Evolutionary conservation across 2,329 filamentous ascomycete species (phyloP).

Genomic region (Orbilia ellipsospora): DNA sequence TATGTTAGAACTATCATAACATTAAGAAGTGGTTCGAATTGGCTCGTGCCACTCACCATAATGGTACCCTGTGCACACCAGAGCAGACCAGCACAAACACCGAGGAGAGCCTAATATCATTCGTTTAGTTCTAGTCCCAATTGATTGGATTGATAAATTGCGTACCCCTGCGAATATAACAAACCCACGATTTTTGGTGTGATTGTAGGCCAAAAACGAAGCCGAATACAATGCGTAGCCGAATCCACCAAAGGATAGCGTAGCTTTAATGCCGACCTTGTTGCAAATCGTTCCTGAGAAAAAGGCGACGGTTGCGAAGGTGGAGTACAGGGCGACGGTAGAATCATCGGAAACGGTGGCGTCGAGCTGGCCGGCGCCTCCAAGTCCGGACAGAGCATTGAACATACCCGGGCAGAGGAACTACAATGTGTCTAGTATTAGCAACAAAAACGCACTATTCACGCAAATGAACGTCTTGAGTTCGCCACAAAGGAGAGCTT

Average conservation of each 20-base stretch:
- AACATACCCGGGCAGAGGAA: slow-evolving; percentile 61
- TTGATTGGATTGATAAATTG: neutral
- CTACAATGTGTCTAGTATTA: slow-evolving; percentile 61
- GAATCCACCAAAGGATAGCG: slow-evolving; percentile 77
- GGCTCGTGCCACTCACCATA: slow-evolving; percentile 69
- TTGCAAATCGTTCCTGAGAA: slow-evolving; percentile 82
- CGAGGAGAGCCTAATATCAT: slow-evolving; percentile 70
- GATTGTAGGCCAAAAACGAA: slow-evolving; percentile 76
- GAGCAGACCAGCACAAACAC: slow-evolving; percentile 80
- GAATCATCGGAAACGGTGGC: slow-evolving; percentile 56
- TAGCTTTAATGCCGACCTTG: slow-evolving; percentile 75
- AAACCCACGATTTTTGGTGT: slow-evolving; percentile 75
- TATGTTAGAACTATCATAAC: slow-evolving; percentile 1
- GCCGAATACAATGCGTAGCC: slow-evolving; percentile 81
- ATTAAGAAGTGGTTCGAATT: neutral
- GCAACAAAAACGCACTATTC: neutral
- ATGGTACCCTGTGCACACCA: slow-evolving; percentile 87
- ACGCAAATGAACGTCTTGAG: too few species aligned
- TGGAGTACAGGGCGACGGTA: slow-evolving; percentile 64
- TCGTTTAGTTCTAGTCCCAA: slow-evolving; percentile 12
- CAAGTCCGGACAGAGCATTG: slow-evolving; percentile 59
- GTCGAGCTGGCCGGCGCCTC: slow-evolving; percentile 59
- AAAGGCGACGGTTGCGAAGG: slow-evolving; percentile 72
- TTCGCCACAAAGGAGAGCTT: slow-evolving; percentile 2
- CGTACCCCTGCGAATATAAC: slow-evolving; percentile 75